Base-by-base conservation (phyloP, 768 basidiomycete genomes). In the Rhodosporidiobolus sp. region DNA sequence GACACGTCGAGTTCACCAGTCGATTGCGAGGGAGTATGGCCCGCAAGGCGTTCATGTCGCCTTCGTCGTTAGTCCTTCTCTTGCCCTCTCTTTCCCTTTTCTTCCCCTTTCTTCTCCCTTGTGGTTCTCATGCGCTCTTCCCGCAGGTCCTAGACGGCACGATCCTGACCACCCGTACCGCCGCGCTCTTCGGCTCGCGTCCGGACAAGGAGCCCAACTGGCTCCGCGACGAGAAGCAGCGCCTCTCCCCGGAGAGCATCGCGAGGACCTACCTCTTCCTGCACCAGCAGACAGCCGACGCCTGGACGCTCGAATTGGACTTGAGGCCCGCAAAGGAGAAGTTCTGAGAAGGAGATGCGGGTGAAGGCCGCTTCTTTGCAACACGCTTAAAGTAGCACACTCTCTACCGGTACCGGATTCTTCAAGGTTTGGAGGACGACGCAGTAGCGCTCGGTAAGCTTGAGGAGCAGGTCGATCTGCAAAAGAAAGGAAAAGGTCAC, bases 31-130 rank as follows among this genome's bases (percentile, higher is more conserved):
- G 10, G 81, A 82, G 57, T 82, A 79, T 35, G 79, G 78, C 3
- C 77, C 79, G 0, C 64, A 80, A 56, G 80, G 79, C 20, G 76
- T 82, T 7, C 81, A 82, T 60, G 80, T 81, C 28, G 77, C 78
- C 1, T 79, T 81, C 75, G 74, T 80, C 54, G 78, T 70, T 5
- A 24, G 73, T 67, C 14, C 10, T n/a, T 11, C 7, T 3, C 78
- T n/a, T 43, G 38, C 38, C 8, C 30, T 14, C 17, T 48, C 46
- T 43, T 59, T 78, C 71, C 30, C 77, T 76, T 58, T 34, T 30
- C 16, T 17, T 10, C 16, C 8, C 2, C 20, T 6, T 3, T 11
- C 28, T 4, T 16, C 20, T 16, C 10, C 24, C 38, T 43, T 28
- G 34, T n/a, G n/a, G n/a, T n/a, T n/a, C n/a, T n/a, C n/a, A 32